Base-by-base conservation (phyloP, 2,329 filamentous ascomycete species). In the Nigrograna mackinnonii region DNA sequence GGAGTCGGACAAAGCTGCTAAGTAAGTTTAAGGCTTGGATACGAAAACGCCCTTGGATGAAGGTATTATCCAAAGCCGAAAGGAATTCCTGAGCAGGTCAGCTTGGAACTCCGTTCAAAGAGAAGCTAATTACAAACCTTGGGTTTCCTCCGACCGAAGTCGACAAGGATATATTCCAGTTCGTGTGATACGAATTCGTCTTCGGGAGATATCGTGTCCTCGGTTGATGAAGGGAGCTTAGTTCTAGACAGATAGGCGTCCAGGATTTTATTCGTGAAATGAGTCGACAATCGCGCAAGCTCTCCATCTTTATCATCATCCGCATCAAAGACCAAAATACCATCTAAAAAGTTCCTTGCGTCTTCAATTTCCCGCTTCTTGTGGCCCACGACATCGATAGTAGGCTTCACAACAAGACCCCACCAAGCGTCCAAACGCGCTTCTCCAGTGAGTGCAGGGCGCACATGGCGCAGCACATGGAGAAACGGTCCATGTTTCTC, bases 361-460 rank as follows among this genome's bases (percentile, higher is more conserved):
- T 89, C 86, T 22, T 79, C 74, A 30, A 87, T 77, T 41, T 86
- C 73, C 5, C 75, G 77, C 56, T 83, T 84, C 57, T 87, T 84
- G 39, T 81, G 76, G 12, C 77, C 79, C 7, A 85, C 68, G 36
- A 79, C 72, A 46, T 82, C 70, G 47, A 83, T 62, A 12, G 81
- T 75, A 0, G 83, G 80, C 34, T 75, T 74, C 16, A 84, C 67
- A 12, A 85, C 72, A 49, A 79, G 70, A 34, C 87, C 80, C 79
- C 87, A 90, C 89, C 89, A 94, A 45, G 84, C 78, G 41, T 84
- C 69, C 41, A 89, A 67, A 41, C 84, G 79, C 22, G 79, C 75
- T 2, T 84, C 78, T 9, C 82, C 82, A 42, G 77, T 78, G 40
- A 94, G 76, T 9, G 79, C 78, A 3, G 85, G 82, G 18, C 83